These are phyloP conservation scores for Immersiporthe knoxdaviesiana DNA, from an alignment of 2,329 filamentous ascomycete genomes.

Conservation along the genomic window DNA sequence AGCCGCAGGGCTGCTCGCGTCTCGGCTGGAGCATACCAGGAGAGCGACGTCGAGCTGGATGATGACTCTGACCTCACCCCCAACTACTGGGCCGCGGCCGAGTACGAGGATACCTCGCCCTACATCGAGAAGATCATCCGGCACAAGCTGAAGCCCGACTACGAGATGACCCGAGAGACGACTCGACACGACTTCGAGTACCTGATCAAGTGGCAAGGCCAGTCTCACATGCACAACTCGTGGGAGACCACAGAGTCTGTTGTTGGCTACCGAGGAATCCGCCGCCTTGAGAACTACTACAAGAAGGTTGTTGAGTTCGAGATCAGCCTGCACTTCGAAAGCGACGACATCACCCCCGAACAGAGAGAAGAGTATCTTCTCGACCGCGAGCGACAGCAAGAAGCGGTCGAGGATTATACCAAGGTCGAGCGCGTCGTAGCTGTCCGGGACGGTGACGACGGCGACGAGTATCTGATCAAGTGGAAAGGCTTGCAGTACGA, in stretches of 20 bases:
- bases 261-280: constrained; percentile 77
- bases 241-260: constrained; percentile 85
- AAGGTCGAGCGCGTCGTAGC: constrained; percentile 93
- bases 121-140: constrained; percentile 92
- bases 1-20: constrained; percentile 80
- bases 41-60: constrained; percentile 67
- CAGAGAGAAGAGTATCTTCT: constrained; percentile 92
- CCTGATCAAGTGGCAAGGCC: constrained; percentile 95
- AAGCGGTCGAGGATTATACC: constrained; percentile 86
- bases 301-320: constrained; percentile 81
- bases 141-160: constrained; percentile 75
- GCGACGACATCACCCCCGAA: constrained; percentile 76
- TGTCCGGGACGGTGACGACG: constrained; percentile 76
- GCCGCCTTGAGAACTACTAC: constrained; percentile 94
- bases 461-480: constrained; percentile 89
- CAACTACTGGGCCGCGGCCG: constrained; percentile 68
- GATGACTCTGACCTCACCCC: constrained; percentile 69
- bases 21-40: constrained; percentile 64
- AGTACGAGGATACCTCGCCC: constrained; percentile 76
- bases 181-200: constrained; percentile 82
- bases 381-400: constrained; percentile 88
- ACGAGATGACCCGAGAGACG: constrained; percentile 60
- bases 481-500: constrained; percentile 96
- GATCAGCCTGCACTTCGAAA: constrained; percentile 73
- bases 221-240: constrained; percentile 92